These are phyloP conservation scores for Noccaea bulbosa DNA, from an alignment of 345 rosid species.

Conservation along the genomic window DNA sequence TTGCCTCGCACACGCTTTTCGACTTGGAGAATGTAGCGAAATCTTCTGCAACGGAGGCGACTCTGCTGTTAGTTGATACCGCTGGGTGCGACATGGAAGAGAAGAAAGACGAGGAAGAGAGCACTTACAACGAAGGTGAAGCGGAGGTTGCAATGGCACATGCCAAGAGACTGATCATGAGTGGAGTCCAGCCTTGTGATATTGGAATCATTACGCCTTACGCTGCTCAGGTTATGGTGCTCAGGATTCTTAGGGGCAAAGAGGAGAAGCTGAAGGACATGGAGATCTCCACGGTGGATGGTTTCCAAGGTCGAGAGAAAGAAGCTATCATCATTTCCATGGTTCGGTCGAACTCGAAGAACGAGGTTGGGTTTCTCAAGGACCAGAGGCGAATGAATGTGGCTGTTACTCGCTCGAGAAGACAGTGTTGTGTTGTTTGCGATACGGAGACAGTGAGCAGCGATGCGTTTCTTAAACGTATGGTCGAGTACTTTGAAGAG, in stretches of 20 bases:
- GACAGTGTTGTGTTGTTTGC: slow-evolving; percentile 90
- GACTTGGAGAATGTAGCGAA: slow-evolving; percentile 73
- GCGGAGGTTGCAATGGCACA: slow-evolving; percentile 89
- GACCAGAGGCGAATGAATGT: slow-evolving; percentile 92
- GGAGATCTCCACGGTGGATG: slow-evolving; percentile 96
- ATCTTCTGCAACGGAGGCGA: slow-evolving; percentile 78
- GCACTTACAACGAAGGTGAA: slow-evolving; percentile 95
- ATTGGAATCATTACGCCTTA: slow-evolving; percentile 94
- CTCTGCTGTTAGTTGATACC: slow-evolving; percentile 78
- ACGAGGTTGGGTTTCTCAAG: slow-evolving; percentile 88
- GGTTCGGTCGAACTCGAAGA: slow-evolving; percentile 92
- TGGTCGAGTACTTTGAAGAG: slow-evolving; percentile 86
- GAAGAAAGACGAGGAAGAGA: slow-evolving; percentile 98
- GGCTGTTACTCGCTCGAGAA: slow-evolving; percentile 91
- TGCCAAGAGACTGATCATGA: slow-evolving; percentile 73
- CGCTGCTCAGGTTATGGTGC: slow-evolving; percentile 91
- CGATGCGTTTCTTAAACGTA: slow-evolving; percentile 74
- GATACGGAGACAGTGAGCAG: slow-evolving; percentile 83
- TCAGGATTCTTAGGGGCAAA: slow-evolving; percentile 69
- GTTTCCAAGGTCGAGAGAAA: slow-evolving; percentile 97
- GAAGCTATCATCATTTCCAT: slow-evolving; percentile 93
- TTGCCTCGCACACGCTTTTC: slow-evolving; percentile 82
- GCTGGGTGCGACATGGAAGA: slow-evolving; percentile 99
- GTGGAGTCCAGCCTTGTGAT: slow-evolving; percentile 81
- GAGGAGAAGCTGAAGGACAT: slow-evolving; percentile 75